A percentile compares a stretch with the other conserved stretches of the same genome.
Evolutionary conservation across 768 basidiomycete genomes (phyloP).

Genomic region (Lactarius sanguifluus): DNA sequence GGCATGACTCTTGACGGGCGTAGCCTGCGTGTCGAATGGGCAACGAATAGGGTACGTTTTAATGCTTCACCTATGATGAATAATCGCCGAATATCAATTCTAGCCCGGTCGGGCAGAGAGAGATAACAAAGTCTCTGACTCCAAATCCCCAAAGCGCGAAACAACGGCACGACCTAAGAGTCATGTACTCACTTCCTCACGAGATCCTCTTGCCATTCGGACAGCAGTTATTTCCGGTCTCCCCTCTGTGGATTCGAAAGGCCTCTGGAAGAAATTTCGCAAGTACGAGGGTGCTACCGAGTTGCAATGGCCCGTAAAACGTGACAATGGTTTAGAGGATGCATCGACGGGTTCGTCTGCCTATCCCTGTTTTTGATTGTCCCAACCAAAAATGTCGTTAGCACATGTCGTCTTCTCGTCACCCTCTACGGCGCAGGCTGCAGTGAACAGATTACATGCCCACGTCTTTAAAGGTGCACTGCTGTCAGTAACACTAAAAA

Average conservation of each 20-base stretch:
- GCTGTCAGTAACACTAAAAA: slow-evolving; percentile 87
- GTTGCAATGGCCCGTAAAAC: slow-evolving; percentile 64
- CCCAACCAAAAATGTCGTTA: slow-evolving; percentile 30
- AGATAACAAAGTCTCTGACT: slow-evolving; percentile 9
- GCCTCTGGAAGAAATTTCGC: slow-evolving; percentile 82
- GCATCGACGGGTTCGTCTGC: slow-evolving; percentile 47
- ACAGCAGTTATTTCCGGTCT: slow-evolving; percentile 80
- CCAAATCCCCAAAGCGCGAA: slow-evolving; percentile 28
- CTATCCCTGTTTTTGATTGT: background rate
- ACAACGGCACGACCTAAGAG: slow-evolving; percentile 40
- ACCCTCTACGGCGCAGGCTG: slow-evolving; percentile 64
- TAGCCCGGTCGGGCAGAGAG: slow-evolving; percentile 26
- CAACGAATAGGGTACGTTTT: slow-evolving; percentile 65
- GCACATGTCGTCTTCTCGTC: slow-evolving; percentile 75
- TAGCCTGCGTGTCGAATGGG: slow-evolving; percentile 75
- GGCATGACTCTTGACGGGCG: slow-evolving; percentile 68
- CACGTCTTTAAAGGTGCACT: slow-evolving; percentile 89
- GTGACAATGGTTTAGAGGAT: slow-evolving; percentile 46
- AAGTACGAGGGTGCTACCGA: slow-evolving; percentile 78
- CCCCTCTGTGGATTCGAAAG: slow-evolving; percentile 62
- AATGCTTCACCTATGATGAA: background rate
- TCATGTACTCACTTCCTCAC: slow-evolving; percentile 34
- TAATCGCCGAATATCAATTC: slow-evolving; percentile 17
- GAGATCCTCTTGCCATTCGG: slow-evolving; percentile 81
- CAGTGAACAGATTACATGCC: slow-evolving; percentile 80